Base-by-base conservation (phyloP, 2,329 filamentous ascomycete species). In the Neonectria sp. region DNA sequence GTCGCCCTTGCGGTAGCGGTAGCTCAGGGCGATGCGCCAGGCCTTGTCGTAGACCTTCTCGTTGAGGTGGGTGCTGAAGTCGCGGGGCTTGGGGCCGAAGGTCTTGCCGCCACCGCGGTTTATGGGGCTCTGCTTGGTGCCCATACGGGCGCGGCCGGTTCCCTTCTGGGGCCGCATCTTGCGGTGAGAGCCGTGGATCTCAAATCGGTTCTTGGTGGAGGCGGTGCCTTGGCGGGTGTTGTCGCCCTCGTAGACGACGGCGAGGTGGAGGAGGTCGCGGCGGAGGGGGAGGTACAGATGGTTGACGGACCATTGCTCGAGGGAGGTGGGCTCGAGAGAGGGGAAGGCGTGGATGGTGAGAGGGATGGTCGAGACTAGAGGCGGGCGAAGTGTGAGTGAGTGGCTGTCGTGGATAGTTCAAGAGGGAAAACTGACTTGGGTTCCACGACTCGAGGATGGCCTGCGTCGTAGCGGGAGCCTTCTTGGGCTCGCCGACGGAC, bases 41-140 rank as follows among this genome's bases (percentile, higher is more conserved):
- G 96, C 96, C 75, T 97, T 87, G 82, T 98, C 95, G 84, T 99
- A 99, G 55, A 97, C 90, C 85, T 98, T 98, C 78, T 88, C 88
- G 75, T 92, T 95, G 62, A 99, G 86, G 17, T 88, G 88, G 25
- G 95, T 97, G 67, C 90, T 89, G 79, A 99, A 99, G 83, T 98
- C 94, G 79, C 96, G 89, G 29, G 95, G 95, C 75, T 95, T 91
- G 31, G 96, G 96, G n/a, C 96, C 96, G 77, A 95, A 94, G 0
- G 91, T 86, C 75, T 97, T 95, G 82, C 95, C 95, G 81, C 96
- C 96, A 71, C 96, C 96, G 69, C 88, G 87, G 48, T 94, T 83
- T 80, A 97, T 89, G 3, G 96, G 96, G 52, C 91, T 94, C 82
- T 97, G 94, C 79, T 88, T 92, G 78, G 91, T 89, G 69, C 96